Base-by-base conservation (phyloP, 306 rosid species). In the Carpinus viminea region DNA sequence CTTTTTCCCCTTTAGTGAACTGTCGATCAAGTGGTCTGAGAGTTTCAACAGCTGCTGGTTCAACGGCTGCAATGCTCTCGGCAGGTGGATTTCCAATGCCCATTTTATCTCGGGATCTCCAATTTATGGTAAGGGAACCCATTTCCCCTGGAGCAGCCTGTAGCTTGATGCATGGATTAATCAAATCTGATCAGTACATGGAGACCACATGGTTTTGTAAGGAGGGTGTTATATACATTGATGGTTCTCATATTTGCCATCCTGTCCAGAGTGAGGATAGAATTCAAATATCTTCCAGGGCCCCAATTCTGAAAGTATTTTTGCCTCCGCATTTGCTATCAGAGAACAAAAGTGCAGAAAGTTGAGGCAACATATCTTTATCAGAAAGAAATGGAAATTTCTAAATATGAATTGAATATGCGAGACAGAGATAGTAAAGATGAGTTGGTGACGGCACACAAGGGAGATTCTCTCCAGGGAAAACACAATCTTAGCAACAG, bases 121-220 rank as follows among this genome's bases (percentile, higher is more conserved):
- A 95, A 73, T 95, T 91, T 72, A 92, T 90, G 97, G 97, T 87
- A 73, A 90, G 98, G 86, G 98, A 95, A 87, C 97, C 98, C 52
- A 86, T 88, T 74, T 80, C 86, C 16, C 87, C 83, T 0, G 91
- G 85, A 66, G 70, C 74, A 16, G 48, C 74, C 73, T 81, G 88
- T 6, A 82, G 84, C 78, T 83, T 76, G 17, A 86, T 90, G 96
- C 98, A 85, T 52, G 93, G 91, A 66, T 75, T 81, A 20, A 76
- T 92, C 55, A 83, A 74, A 53, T 79, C 85, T 34, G 80, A 86
- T 72, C 89, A 89, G 70, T 81, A 79, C 20, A 81, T 92, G 77
- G 84, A 83, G 45, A 74, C 80, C 65, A 26, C 87, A 0, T 92
- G 98, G 98, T 78, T 86, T 61, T 84, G 89, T 81, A 83, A 38